Evolutionary conservation across 2,329 filamentous ascomycete species (phyloP).

Genomic region (Mycosphaerella sp.): DNA sequence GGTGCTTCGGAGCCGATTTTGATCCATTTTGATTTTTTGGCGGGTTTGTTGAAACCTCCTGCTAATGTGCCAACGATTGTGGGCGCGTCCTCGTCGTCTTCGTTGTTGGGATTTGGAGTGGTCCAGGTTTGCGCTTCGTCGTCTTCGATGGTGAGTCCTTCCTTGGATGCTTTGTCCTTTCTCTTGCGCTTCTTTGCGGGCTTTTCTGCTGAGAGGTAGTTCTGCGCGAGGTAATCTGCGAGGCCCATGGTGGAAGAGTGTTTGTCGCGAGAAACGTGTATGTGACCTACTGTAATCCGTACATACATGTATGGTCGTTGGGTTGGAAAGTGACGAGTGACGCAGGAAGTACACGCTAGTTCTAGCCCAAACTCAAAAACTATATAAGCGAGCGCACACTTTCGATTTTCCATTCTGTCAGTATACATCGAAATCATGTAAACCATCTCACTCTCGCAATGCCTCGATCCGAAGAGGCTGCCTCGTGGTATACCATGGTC

Average conservation of each 20-base stretch:
- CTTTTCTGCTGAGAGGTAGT: constrained; percentile 72
- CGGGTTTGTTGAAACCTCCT: constrained; percentile 43
- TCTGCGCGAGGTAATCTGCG: constrained; percentile 80
- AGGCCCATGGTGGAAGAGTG: constrained; percentile 50
- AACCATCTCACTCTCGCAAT: constrained; percentile 39
- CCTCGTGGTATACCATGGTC: constrained; percentile 68
- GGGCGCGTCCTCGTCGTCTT: constrained; percentile 52
- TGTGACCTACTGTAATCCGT: background rate
- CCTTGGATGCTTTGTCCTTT: constrained; percentile 37
- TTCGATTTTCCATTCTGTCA: background rate
- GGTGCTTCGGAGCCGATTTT: constrained; percentile 53
- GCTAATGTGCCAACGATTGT: constrained; percentile 49
- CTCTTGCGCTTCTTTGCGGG: constrained; percentile 51
- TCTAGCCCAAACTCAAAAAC: background rate
- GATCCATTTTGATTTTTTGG: constrained; percentile 82
- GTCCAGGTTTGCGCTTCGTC: constrained; percentile 51
- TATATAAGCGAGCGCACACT: constrained; percentile 3
- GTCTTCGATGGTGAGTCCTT: constrained; percentile 45
- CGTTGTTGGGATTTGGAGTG: constrained; percentile 40
- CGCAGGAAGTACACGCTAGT: background rate
- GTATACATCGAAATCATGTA: constrained; percentile 13
- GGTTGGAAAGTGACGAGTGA: background rate
- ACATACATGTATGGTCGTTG: background rate
- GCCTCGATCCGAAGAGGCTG: constrained; percentile 67
- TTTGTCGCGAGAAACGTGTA: background rate